Evolutionary conservation across 2,329 filamentous ascomycete genomes (phyloP).

Genomic region (Venturia asperata): DNA sequence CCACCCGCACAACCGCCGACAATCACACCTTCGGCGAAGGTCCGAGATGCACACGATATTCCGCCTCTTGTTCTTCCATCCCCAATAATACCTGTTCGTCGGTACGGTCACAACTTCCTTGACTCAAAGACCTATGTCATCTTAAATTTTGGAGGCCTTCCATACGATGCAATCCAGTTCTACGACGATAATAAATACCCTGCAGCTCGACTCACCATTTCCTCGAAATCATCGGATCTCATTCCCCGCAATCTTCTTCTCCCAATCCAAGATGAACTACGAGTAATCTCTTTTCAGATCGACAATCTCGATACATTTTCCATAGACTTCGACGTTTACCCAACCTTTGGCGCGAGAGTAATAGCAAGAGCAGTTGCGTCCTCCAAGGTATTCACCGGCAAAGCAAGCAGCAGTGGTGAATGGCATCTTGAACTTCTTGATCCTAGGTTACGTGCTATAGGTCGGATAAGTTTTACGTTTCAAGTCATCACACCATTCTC

Average conservation of each 20-base stretch:
- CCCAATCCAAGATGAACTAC: constrained; percentile 92
- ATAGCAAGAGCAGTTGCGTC: constrained; percentile 93
- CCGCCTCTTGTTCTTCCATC: constrained; percentile 87
- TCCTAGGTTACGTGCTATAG: constrained; percentile 81
- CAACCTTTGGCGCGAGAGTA: constrained; percentile 93
- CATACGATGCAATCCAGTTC: constrained; percentile 74
- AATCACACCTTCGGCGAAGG: constrained; percentile 44
- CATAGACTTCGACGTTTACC: constrained; percentile 95
- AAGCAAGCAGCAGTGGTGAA: constrained; percentile 65
- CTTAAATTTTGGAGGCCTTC: constrained; percentile 74
- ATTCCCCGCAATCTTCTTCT: constrained; percentile 95
- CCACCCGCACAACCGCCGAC: constrained; percentile 19
- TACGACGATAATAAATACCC: constrained; percentile 97
- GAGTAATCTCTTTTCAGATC: constrained; percentile 89
- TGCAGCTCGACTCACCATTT: constrained; percentile 88
- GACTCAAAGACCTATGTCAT: constrained; percentile 96
- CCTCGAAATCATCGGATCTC: constrained; percentile 89
- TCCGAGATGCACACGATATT: constrained; percentile 77
- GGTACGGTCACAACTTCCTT: constrained; percentile 97
- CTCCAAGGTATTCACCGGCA: constrained; percentile 73
- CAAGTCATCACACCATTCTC: constrained; percentile 96
- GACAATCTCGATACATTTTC: constrained; percentile 89
- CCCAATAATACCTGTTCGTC: constrained; percentile 86
- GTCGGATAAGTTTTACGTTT: constrained; percentile 87
- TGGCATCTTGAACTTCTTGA: constrained; percentile 90